Evolutionary conservation across 192 early-diverging fungal species (phyloP).

Genomic region (Jimgerdemannia lactiflua): DNA sequence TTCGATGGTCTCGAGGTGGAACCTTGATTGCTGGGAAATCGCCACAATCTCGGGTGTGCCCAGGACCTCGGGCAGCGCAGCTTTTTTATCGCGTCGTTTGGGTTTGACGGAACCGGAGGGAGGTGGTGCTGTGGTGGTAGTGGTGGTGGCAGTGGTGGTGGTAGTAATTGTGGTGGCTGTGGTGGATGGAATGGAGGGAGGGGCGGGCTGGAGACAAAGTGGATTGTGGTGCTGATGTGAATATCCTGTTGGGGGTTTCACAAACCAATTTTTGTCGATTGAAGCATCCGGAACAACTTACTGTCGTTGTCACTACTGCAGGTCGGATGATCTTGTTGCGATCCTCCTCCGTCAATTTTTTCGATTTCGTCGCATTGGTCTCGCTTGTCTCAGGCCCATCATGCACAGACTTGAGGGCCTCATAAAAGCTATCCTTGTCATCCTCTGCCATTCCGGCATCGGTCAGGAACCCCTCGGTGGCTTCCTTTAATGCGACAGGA

Average conservation of each 20-base stretch:
- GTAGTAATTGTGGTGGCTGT: conserved; percentile 15
- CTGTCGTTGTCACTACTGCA: no score
- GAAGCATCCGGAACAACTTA: no score
- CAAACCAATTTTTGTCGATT: conserved; percentile 5
- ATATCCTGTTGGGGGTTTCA: conserved; percentile 3
- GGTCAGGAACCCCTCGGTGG: conserved; percentile 45
- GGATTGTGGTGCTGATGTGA: background rate
- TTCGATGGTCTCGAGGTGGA: conserved; percentile 78
- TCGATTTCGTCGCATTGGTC: background rate
- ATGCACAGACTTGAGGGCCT: background rate
- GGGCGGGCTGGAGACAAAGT: conserved; percentile 12
- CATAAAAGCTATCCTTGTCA: conserved; percentile 37
- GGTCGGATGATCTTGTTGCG: no score
- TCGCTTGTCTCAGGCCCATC: background rate
- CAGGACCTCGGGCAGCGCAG: conserved; percentile 3
- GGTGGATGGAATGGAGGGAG: conserved; percentile 19
- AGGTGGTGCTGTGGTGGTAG: conserved; percentile 12
- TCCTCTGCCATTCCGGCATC: conserved; percentile 48
- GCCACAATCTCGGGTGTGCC: conserved; percentile 54
- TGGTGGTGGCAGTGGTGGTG: background rate
- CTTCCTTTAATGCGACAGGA: conserved; percentile 18
- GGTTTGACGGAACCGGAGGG: conserved; percentile 13
- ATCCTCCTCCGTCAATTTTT: background rate
- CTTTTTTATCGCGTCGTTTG: conserved; percentile 1
- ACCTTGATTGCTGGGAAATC: conserved; percentile 79